phyloP scores from a whole-genome alignment of 164 flowering plant species.

The Vitis cinerea region DNA sequence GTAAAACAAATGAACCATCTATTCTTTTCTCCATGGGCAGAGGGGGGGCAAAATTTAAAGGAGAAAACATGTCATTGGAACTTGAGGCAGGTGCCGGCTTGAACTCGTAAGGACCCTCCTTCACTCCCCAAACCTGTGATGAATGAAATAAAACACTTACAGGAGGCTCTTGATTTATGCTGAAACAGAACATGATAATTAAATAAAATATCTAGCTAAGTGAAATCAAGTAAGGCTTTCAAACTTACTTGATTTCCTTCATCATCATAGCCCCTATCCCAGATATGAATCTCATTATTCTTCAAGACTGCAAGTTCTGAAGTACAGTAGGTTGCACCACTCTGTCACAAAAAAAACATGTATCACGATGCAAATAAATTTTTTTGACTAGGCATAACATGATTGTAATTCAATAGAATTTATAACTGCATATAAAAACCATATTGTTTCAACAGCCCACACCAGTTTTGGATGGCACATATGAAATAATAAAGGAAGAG shows the following conservation, averaged over 20 bases:
- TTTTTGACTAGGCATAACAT: too few relatives aligned
- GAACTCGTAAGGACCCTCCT: slow-evolving; percentile 93
- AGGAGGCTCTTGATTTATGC: not conserved
- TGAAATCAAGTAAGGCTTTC: not conserved
- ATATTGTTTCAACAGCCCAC: too few relatives aligned
- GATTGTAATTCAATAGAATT: too few relatives aligned
- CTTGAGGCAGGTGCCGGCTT: slow-evolving; percentile 79
- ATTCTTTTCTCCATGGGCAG: slow-evolving; percentile 53
- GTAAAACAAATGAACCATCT: slow-evolving; percentile 73
- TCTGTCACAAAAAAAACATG: slow-evolving; percentile 39
- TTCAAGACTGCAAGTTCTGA: slow-evolving; percentile 81
- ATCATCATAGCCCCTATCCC: slow-evolving; percentile 91
- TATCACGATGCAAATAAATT: not conserved
- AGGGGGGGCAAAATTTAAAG: slow-evolving; percentile 44
- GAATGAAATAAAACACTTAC: slow-evolving; percentile 2
- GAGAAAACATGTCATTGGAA: slow-evolving; percentile 51
- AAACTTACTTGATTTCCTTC: slow-evolving; percentile 88
- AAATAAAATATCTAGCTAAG: not conserved
- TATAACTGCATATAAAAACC: too few relatives aligned
- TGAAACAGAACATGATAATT: not conserved
- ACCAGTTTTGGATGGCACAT: not conserved
- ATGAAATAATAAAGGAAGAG: not conserved
- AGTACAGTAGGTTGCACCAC: slow-evolving; percentile 80
- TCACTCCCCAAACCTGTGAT: slow-evolving; percentile 91
- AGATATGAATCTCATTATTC: slow-evolving; percentile 75